phyloP scores from a whole-genome alignment of 352 stramenopile species.

The Pythium sp. region DNA sequence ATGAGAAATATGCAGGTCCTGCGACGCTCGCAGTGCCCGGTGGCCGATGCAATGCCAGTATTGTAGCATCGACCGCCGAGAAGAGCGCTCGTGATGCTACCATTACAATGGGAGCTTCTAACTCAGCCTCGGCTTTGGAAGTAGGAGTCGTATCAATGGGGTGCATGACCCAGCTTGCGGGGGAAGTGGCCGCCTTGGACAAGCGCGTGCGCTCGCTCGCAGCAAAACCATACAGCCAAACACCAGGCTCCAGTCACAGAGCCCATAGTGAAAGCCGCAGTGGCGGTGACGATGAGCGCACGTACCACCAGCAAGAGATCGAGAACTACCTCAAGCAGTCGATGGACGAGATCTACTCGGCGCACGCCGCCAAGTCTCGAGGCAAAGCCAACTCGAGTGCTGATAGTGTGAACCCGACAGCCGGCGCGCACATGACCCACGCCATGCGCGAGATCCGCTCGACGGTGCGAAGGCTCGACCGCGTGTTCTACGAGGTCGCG shows the following conservation, averaged over 20 bases:
- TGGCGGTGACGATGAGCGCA: constrained; percentile 8
- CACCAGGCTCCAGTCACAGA: not conserved
- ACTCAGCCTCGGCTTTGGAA: not conserved
- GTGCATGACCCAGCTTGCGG: constrained; percentile 23
- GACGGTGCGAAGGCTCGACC: constrained; percentile 60
- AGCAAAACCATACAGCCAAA: not conserved
- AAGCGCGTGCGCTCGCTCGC: constrained; percentile 22
- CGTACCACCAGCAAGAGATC: constrained; percentile 36
- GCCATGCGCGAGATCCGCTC: constrained; percentile 61
- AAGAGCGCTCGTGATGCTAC: too few relatives aligned
- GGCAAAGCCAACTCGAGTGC: not conserved
- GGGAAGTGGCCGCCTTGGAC: constrained; percentile 26
- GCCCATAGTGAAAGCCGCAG: not conserved
- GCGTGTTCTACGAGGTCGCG: constrained; percentile 75
- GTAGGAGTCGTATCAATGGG: constrained; percentile 8
- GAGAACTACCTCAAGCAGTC: constrained; percentile 50
- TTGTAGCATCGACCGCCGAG: too few relatives aligned
- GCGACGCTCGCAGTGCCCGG: not conserved
- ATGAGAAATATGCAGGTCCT: not conserved
- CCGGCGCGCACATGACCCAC: constrained; percentile 51
- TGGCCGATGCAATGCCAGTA: not conserved
- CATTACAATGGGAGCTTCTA: too few relatives aligned
- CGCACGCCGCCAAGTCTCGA: constrained; percentile 4
- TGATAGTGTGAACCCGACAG: constrained; percentile 25
- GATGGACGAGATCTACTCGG: constrained; percentile 39